Conservation (phyloP, 352 stramenopile genomes). For the Phytophthora sp. region DNA sequence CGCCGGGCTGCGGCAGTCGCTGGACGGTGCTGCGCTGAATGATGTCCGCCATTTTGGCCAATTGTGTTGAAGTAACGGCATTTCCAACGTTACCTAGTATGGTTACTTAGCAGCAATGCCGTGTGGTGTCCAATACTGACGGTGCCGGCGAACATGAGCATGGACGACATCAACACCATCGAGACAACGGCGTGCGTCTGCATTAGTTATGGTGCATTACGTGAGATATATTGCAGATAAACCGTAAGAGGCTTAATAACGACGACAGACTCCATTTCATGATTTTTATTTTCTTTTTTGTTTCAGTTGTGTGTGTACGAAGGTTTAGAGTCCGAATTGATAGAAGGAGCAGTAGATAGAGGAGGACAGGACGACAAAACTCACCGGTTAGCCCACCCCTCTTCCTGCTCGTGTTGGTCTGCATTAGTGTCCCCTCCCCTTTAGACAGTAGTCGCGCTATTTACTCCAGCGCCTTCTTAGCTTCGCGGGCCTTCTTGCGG, state of each 20-base stretch:
- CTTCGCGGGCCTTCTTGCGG: conserved; percentile 65
- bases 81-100: neutral
- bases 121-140: neutral
- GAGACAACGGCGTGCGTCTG: neutral
- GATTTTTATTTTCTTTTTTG: conserved; percentile 32
- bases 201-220: too few species aligned
- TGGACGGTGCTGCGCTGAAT: conserved; percentile 40
- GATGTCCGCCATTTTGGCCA: conserved; percentile 19
- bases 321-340: conserved; percentile 4
- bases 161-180: neutral
- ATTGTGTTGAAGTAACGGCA: neutral
- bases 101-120: conserved; percentile 11
- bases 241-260: conserved; percentile 1
- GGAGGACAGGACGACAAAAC: neutral
- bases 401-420: neutral
- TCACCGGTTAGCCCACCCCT: neutral
- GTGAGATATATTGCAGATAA: too few species aligned
- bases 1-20: conserved; percentile 34
- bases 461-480: conserved; percentile 77
- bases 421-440: neutral
- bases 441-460: conserved; percentile 1
- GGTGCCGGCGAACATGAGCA: neutral
- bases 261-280: conserved; percentile 27
- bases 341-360: conserved; percentile 12
- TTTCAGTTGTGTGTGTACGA: conserved; percentile 13